Percentiles rank a stretch among this genome's conserved stretches.
phyloP scores from a whole-genome alignment of 2,329 filamentous ascomycete genomes.

The Metarhizium sp. region DNA sequence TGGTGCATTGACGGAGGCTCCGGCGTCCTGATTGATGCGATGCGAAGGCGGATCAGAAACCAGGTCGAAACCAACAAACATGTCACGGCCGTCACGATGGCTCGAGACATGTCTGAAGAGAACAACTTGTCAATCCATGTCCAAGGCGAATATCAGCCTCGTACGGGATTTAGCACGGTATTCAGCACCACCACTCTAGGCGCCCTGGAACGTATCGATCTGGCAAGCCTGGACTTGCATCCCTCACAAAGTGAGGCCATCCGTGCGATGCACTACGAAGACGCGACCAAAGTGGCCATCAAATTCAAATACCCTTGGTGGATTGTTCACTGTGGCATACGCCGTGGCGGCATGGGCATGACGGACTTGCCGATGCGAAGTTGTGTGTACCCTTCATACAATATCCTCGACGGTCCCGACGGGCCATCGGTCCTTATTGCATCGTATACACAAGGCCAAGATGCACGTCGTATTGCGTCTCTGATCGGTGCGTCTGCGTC shows the following conservation, averaged over 20 bases:
- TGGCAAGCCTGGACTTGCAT: slow-evolving; percentile 11
- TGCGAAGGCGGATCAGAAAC: no score
- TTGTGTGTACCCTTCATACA: slow-evolving; percentile 28
- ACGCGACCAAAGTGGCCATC: slow-evolving; percentile 24
- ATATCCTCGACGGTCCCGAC: slow-evolving; percentile 13
- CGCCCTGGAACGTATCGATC: slow-evolving; percentile 20
- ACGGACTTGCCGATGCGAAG: slow-evolving; percentile 22
- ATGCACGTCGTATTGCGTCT: slow-evolving; percentile 22
- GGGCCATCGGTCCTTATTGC: slow-evolving; percentile 22
- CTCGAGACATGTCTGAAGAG: no score
- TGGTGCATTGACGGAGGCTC: no score
- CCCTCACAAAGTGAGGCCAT: slow-evolving; percentile 19
- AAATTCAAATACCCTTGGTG: slow-evolving; percentile 26
- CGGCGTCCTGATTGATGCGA: no score
- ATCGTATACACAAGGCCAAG: slow-evolving; percentile 27
- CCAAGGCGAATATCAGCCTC: not conserved
- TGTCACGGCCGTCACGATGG: no score
- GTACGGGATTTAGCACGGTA: slow-evolving; percentile 16
- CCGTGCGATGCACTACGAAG: slow-evolving; percentile 20
- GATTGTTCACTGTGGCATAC: slow-evolving; percentile 13
- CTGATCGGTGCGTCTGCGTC: slow-evolving; percentile 3
- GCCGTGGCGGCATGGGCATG: slow-evolving; percentile 18
- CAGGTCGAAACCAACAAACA: no score
- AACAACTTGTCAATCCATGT: not conserved
- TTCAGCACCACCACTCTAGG: slow-evolving; percentile 22